Evolutionary conservation across 2,329 filamentous ascomycete genomes (phyloP).

Genomic region (Phialophora chinensis): DNA sequence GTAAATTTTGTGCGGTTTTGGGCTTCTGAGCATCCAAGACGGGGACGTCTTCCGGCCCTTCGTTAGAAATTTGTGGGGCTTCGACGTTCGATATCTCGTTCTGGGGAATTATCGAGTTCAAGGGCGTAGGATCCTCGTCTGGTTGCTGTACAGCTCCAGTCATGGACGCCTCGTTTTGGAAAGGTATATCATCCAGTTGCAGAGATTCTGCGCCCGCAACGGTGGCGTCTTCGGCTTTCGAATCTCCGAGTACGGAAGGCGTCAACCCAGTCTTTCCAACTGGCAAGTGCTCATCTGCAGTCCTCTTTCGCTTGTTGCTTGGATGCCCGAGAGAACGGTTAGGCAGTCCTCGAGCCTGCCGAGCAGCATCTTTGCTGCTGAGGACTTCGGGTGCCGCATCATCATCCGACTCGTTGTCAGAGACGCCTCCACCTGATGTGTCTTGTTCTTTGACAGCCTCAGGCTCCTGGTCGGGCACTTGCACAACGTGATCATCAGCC

Average conservation of each 20-base stretch:
- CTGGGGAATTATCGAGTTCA: background rate
- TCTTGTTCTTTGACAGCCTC: background rate
- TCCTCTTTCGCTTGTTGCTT: conserved; percentile 11
- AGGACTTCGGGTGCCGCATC: conserved; percentile 30
- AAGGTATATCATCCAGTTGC: background rate
- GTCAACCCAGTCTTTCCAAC: background rate
- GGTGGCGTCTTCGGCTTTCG: background rate
- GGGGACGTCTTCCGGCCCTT: background rate
- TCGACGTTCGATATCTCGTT: background rate
- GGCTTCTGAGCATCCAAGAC: background rate
- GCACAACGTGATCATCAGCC: conserved; percentile 12
- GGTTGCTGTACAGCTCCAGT: background rate
- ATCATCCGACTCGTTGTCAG: conserved; percentile 16
- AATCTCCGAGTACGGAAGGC: background rate
- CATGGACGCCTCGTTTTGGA: background rate
- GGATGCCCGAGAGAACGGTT: background rate
- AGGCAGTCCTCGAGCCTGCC: background rate
- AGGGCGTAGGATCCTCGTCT: background rate
- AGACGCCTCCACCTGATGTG: conserved; percentile 3
- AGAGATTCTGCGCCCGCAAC: background rate
- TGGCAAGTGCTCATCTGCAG: background rate
- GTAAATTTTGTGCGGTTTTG: background rate
- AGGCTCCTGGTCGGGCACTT: background rate
- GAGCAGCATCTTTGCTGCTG: conserved; percentile 23
- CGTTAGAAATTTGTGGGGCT: background rate